These are phyloP conservation scores for Candida patagonica DNA, from an alignment of 805 yeast species.

Conservation along the genomic window DNA sequence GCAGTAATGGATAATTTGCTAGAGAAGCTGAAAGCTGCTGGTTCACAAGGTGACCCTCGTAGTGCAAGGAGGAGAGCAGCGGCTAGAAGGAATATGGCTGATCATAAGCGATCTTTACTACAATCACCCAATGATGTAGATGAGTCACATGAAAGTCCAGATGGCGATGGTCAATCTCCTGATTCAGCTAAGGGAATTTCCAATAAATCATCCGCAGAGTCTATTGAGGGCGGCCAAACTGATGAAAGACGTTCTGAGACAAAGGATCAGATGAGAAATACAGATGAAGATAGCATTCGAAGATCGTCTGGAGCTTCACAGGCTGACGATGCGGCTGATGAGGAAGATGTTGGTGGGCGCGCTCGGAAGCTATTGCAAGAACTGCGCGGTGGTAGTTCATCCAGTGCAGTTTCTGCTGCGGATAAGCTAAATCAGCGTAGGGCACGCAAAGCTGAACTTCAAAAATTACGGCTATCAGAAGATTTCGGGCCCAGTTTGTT, in stretches of 20 bases:
- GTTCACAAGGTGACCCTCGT: conserved; percentile 68
- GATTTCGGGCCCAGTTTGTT: conserved; percentile 2
- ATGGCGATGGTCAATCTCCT: conserved; percentile 1
- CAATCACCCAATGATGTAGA: conserved; percentile 14
- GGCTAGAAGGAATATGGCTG: conserved; percentile 53
- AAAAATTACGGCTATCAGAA: conserved; percentile 7
- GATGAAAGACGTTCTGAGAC: neutral
- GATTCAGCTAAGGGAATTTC: neutral
- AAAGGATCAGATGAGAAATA: neutral
- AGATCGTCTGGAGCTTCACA: conserved; percentile 2
- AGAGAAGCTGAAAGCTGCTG: conserved; percentile 80
- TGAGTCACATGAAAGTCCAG: neutral
- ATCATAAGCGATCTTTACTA: conserved; percentile 26
- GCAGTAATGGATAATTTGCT: conserved; percentile 77
- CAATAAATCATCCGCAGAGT: neutral
- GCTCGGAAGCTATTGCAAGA: conserved; percentile 59
- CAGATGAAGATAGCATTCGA: neutral
- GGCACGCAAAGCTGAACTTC: conserved; percentile 18
- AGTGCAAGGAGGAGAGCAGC: conserved; percentile 73
- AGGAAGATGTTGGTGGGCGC: conserved; percentile 43
- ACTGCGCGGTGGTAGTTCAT: conserved; percentile 34
- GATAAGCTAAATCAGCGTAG: conserved; percentile 19
- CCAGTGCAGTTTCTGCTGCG: conserved; percentile 7
- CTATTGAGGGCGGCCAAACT: neutral
- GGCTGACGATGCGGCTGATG: conserved; percentile 2